Base-by-base conservation (phyloP, 176 grass and related monocot genomes). In the Elaeis guineensis region DNA sequence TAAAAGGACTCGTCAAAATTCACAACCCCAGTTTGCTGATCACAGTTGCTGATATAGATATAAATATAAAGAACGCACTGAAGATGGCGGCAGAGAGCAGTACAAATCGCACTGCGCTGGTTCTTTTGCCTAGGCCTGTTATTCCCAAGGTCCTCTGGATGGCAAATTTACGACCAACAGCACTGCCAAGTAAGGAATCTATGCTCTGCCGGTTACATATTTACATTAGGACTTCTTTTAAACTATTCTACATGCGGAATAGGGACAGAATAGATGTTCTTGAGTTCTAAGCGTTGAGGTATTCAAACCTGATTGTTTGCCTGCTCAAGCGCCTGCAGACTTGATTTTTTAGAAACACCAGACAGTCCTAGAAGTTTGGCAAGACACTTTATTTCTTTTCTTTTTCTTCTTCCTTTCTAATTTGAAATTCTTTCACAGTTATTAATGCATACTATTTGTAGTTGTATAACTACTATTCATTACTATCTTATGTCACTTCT, bases 111-210 rank as follows among this genome's bases (percentile, higher is more conserved):
- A 87, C 87, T n/a, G 62, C 78, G 3, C 84, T 97, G 19, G 84
- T 97, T 28, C 93, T 97, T 16, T 69, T 97, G 14, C 93, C 87
- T 0, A 78, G 79, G 15, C 12, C 0, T 2, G 76, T 76, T 39
- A 70, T 97, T 7, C 55, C 84, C 21, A 89, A 91, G 73, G 93
- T 89, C 9, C 84, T 97, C 54, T 97, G 93, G 93, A 97, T 97
- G 93, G 81, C 87, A 56, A 72, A 83, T 20, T 76, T 97, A 53
- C 85, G 80, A 19, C 84, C 87, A 0, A 63, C 73, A 0, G 72
- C 87, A 1, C 73, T 97, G 7, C 93, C 80, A 17, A 85, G 91
- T 96, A 89, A 80, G 50, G 2, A 44, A 44, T 30, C 28, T 30
- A 6, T 30, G 5, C 28, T 30, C 28, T 30, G 28, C 28, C 28